Evolutionary conservation across 179 eudicot genomes (phyloP).

Genomic region (Beta corolliflora): DNA sequence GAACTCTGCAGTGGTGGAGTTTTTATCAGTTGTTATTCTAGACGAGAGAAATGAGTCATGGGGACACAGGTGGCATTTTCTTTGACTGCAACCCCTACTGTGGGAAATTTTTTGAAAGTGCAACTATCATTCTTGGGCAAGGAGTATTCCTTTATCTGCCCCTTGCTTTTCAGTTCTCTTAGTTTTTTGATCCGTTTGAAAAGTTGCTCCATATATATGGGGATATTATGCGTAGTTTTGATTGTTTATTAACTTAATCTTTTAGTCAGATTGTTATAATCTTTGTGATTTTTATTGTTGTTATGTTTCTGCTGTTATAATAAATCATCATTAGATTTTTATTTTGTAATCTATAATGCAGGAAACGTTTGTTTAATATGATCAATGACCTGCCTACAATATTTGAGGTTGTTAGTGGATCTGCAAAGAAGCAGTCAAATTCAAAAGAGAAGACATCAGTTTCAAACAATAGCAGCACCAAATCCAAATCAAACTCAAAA

Average conservation of each 20-base stretch:
- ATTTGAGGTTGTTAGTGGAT: conserved; percentile 59
- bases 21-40: not conserved
- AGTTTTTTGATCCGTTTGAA: not conserved
- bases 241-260: not conserved
- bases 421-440: conserved; percentile 47
- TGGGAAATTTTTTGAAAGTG: not conserved
- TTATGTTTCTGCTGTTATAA: not conserved
- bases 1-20: not conserved
- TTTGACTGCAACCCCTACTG: not conserved
- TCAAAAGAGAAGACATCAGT: conserved; percentile 50
- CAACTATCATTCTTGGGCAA: not conserved
- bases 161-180: not conserved
- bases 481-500: conserved; percentile 56
- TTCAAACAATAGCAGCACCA: conserved; percentile 57
- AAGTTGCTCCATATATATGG: not conserved
- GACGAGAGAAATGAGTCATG: not conserved
- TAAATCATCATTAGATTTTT: not conserved
- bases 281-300: not conserved
- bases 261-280: not conserved
- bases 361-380: conserved; percentile 63
- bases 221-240: not conserved
- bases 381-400: conserved; percentile 64
- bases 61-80: not conserved
- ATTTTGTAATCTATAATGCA: conserved; percentile 28
- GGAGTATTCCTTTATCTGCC: not conserved